Percentiles rank a stretch among this genome's conserved stretches.
phyloP scores from a whole-genome alignment of 768 basidiomycete species.

The Suillus tomentosus region DNA sequence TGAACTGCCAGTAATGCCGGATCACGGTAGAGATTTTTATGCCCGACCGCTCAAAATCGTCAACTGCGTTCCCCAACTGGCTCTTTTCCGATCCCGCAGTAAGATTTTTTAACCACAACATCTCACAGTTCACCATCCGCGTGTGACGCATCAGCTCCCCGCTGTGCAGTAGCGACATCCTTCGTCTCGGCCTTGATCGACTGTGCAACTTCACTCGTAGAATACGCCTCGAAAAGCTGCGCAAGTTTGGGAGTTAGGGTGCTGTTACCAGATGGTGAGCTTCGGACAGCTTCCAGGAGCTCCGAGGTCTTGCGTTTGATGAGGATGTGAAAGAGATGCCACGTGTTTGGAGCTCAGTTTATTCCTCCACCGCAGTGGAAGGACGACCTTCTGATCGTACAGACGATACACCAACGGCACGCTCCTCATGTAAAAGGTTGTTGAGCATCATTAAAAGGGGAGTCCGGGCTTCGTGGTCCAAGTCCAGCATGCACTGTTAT shows the following conservation, averaged over 20 bases:
- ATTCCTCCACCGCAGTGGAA: conserved; percentile 39
- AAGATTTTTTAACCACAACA: conserved; percentile 67
- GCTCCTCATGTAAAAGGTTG: conserved; percentile 71
- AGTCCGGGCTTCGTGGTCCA: conserved; percentile 34
- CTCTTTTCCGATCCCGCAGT: conserved; percentile 74
- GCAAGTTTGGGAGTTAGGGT: conserved; percentile 57
- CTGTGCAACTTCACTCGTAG: conserved; percentile 63
- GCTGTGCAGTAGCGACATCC: conserved; percentile 32
- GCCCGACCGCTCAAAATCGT: conserved; percentile 92
- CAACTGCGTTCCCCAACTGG: conserved; percentile 89
- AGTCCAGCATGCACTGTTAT: conserved; percentile 63
- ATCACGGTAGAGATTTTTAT: conserved; percentile 94
- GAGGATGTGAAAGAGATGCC: conserved; percentile 50
- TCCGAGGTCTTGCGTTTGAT: conserved; percentile 76
- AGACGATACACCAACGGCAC: conserved; percentile 47
- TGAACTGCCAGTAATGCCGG: conserved; percentile 90
- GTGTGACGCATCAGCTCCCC: conserved; percentile 22
- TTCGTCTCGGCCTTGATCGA: conserved; percentile 64
- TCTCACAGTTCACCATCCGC: conserved; percentile 56
- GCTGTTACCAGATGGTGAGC: conserved; percentile 30
- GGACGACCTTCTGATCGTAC: conserved; percentile 39
- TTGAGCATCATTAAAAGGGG: conserved; percentile 47
- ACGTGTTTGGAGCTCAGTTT: conserved; percentile 54
- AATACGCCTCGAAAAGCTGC: conserved; percentile 73
- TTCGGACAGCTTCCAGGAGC: conserved; percentile 58